Evolutionary conservation across 257 asterid species (phyloP).

Genomic region (Avicennia marina): DNA sequence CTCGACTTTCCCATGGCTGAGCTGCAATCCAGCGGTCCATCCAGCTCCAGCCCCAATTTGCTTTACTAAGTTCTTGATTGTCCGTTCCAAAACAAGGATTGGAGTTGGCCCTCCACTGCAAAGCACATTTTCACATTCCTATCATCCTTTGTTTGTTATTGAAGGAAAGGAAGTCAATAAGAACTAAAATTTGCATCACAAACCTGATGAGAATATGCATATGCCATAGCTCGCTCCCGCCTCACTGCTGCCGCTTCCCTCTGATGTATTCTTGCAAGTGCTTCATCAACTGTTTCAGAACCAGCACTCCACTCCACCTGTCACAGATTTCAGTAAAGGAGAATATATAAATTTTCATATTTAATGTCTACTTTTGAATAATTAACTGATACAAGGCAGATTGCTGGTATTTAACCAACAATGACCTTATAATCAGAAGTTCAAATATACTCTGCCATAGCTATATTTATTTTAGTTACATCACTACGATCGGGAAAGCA

Average conservation of each 20-base stretch:
- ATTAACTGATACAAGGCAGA: no score
- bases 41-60: constrained; percentile 99
- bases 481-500: no score
- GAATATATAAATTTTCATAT: not conserved
- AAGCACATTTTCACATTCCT: constrained; percentile 2
- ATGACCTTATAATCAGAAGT: no score
- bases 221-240: constrained; percentile 92
- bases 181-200: not conserved
- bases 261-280: constrained; percentile 76
- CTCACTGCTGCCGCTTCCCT: constrained; percentile 89
- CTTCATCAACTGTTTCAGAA: constrained; percentile 62
- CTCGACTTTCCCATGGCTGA: constrained; percentile 94
- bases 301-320: constrained; percentile 96
- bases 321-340: constrained; percentile 10
- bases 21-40: constrained; percentile 94
- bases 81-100: constrained; percentile 45
- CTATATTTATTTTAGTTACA: no score
- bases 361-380: no score
- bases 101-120: constrained; percentile 86
- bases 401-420: no score
- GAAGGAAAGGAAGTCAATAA: not conserved
- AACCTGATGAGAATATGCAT: constrained; percentile 93
- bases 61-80: constrained; percentile 49
- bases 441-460: no score
- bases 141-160: not conserved